phyloP scores from a whole-genome alignment of 1,139 yeast species.

The Diutina sp. region DNA sequence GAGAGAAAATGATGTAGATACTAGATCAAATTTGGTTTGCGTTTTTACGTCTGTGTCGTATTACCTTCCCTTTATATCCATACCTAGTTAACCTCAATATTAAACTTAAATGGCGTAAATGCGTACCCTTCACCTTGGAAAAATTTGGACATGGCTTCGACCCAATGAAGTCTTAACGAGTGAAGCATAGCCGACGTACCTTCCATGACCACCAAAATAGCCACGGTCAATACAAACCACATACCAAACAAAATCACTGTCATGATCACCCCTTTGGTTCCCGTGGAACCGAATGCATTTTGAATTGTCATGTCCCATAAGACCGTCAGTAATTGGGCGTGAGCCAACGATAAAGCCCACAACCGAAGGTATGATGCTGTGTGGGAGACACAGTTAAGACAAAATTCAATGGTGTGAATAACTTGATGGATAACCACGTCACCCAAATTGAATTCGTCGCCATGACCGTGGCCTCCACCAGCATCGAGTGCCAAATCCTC shows the following conservation, averaged over 20 bases:
- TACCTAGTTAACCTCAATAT: not conserved
- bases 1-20: too few species aligned
- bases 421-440: constrained; percentile 2
- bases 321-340: constrained; percentile 88
- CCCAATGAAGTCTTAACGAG: constrained; percentile 95
- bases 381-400: constrained; percentile 2
- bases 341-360: constrained; percentile 97
- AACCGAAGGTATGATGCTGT: constrained; percentile 1
- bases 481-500: constrained; percentile 13
- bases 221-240: constrained; percentile 90
- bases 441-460: constrained; percentile 21
- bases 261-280: constrained; percentile 55
- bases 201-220: constrained; percentile 91
- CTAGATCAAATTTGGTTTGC: not conserved
- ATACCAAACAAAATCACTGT: constrained; percentile 75
- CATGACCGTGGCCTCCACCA: constrained; percentile 18
- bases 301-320: constrained; percentile 93
- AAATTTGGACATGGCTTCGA: constrained; percentile 96
- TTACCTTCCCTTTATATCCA: not conserved
- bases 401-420: constrained; percentile 2
- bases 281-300: constrained; percentile 66
- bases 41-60: not conserved
- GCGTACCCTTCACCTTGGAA: constrained; percentile 92
- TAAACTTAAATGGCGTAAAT: constrained; percentile 70
- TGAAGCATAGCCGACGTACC: constrained; percentile 99